Percentiles rank a stretch among this genome's conserved stretches.
phyloP scores from a whole-genome alignment of 208 protist species.

The Crithidia thermophila region DNA sequence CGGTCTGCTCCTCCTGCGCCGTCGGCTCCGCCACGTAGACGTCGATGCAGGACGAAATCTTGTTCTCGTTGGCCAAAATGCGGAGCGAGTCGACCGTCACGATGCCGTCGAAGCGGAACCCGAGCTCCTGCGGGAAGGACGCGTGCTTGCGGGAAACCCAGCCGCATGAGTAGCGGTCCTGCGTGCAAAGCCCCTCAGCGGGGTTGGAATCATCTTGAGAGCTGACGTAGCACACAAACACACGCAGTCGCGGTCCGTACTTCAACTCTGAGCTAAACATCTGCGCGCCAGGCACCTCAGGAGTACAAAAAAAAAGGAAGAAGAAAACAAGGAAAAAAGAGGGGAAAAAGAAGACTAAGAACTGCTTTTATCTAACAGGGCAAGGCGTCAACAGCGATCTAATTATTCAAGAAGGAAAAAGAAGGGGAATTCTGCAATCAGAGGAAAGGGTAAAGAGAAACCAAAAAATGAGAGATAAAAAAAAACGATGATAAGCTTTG shows the following conservation, averaged over 20 bases:
- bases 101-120: conserved; percentile 87
- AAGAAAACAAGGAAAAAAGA: background rate
- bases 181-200: conserved; percentile 50
- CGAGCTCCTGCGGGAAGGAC: conserved; percentile 88
- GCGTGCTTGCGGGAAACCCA: conserved; percentile 89
- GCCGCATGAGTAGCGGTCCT: conserved; percentile 58
- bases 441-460: background rate
- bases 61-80: conserved; percentile 82
- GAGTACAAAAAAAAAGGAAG: background rate
- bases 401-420: background rate
- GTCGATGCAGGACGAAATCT: conserved; percentile 85
- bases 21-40: conserved; percentile 70
- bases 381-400: background rate
- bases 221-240: conserved; percentile 79
- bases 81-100: conserved; percentile 73
- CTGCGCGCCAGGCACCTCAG: background rate
- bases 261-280: conserved; percentile 58
- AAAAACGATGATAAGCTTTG: conserved; percentile 14
- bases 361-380: too few relatives aligned
- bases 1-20: conserved; percentile 51
- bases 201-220: conserved; percentile 78
- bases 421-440: too few relatives aligned
- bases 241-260: conserved; percentile 67
- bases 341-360: background rate
- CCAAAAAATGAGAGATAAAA: conserved; percentile 7